Evolutionary conservation across 208 protist species (phyloP).

Genomic region (Trypanosoma caninum): DNA sequence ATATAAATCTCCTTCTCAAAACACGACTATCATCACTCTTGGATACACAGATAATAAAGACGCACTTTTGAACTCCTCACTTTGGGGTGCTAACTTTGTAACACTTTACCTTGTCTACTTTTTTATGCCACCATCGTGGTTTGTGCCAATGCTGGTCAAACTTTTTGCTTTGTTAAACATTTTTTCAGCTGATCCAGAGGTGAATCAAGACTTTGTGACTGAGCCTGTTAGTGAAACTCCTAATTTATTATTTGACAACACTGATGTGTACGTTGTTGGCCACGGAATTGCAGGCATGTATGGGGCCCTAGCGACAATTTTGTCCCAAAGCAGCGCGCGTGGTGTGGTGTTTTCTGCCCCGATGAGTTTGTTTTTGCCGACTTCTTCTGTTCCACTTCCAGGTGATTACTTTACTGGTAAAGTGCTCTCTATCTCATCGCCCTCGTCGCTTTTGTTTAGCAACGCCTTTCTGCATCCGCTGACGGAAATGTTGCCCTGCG

Average conservation of each 20-base stretch:
- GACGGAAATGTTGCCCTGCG: slow-evolving; percentile 45
- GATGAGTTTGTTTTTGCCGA: slow-evolving; percentile 10
- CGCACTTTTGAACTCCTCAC: slow-evolving; percentile 42
- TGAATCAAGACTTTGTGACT: too few relatives aligned
- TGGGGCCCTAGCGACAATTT: neutral
- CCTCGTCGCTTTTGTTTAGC: slow-evolving; percentile 24
- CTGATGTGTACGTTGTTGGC: slow-evolving; percentile 23
- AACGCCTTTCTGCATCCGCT: too few relatives aligned
- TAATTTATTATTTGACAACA: too few relatives aligned
- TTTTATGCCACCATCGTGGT: slow-evolving; percentile 43
- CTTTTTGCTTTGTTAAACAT: slow-evolving; percentile 41
- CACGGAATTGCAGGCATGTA: slow-evolving; percentile 16
- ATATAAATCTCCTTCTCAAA: slow-evolving; percentile 7
- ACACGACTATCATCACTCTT: slow-evolving; percentile 42
- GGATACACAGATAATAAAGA: slow-evolving; percentile 29
- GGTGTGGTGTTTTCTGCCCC: slow-evolving; percentile 10
- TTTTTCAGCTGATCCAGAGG: too few relatives aligned
- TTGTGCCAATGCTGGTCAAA: slow-evolving; percentile 30
- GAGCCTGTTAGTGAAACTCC: too few relatives aligned
- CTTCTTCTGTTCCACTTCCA: slow-evolving; percentile 4
- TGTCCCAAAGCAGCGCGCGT: neutral
- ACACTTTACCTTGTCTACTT: slow-evolving; percentile 44
- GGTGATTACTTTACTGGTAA: slow-evolving; percentile 10
- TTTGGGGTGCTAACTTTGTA: slow-evolving; percentile 54
- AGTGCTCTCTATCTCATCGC: slow-evolving; percentile 31